phyloP scores from a whole-genome alignment of 2,329 filamentous ascomycete species.

The Fusarium cicatricum region DNA sequence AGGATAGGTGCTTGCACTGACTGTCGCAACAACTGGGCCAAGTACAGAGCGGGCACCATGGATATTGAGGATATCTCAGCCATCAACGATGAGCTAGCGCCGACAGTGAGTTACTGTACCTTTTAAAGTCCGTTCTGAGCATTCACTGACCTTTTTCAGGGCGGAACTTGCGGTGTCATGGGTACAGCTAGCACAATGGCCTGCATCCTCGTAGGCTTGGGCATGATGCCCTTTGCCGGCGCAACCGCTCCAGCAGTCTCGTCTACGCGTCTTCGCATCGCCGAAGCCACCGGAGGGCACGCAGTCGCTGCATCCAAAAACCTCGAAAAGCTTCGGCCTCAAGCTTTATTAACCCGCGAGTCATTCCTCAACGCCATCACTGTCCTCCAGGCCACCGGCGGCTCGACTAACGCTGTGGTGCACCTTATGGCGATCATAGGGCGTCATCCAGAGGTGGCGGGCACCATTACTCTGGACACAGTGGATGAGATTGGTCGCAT shows the following conservation, averaged over 20 bases:
- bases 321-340: conserved; percentile 72
- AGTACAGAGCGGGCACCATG: conserved; percentile 69
- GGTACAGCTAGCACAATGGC: conserved; percentile 93
- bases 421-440: conserved; percentile 87
- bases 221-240: conserved; percentile 79
- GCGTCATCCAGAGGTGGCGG: conserved; percentile 72
- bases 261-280: conserved; percentile 81
- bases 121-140: not conserved
- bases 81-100: conserved; percentile 77
- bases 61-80: conserved; percentile 76
- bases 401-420: conserved; percentile 85
- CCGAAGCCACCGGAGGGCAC: conserved; percentile 73
- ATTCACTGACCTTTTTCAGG: conserved; percentile 44
- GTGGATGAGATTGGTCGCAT: conserved; percentile 80
- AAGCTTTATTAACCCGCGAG: conserved; percentile 74
- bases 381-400: conserved; percentile 85
- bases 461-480: conserved; percentile 74
- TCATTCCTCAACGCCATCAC: conserved; percentile 87
- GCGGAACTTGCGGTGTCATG: conserved; percentile 89
- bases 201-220: conserved; percentile 81
- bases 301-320: conserved; percentile 73
- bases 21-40: conserved; percentile 77
- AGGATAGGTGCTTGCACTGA: conserved; percentile 79
- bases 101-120: conserved; percentile 60
- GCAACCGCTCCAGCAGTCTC: conserved; percentile 82